Base-by-base conservation (phyloP, 768 basidiomycete species). In the Tulasnella sp. region DNA sequence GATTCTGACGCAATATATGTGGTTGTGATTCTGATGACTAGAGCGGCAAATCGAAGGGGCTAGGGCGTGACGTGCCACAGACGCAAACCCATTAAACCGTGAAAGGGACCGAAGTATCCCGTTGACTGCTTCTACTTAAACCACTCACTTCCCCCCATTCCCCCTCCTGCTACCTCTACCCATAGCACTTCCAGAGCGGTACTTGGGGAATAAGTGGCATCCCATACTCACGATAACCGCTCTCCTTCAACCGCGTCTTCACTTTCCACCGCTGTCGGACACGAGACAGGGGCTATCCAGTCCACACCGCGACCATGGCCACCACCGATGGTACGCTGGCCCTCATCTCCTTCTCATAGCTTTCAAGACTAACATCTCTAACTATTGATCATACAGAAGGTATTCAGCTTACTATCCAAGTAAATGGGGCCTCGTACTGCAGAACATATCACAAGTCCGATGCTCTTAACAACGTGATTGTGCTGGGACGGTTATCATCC, bases 231-330 rank as follows among this genome's bases (percentile, higher is more conserved):
- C 64, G 64, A 28, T 28, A 69, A 31, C 64, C 31, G 64, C 31
- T 69, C 31, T 37, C 34, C 28, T 37, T 69, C 64, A 69, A 31
- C 37, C 64, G 34, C 64, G 64, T 22, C 64, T 69, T 69, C 34
- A 37, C 64, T 69, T 37, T 69, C 64, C 2, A 37, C 28, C 34
- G 5, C 14, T 28, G 9, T 37, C 64, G 11, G 64, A 69, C 64
- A 37, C 31, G 9, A 76, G 76, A 76, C 46, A 76, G 76, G 76
- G 76, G 76, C 76, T 75, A 18, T 31, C 34, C 76, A 76, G 76
- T 76, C 76, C 76, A 76, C 64, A 69, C 64, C 28, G 34, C 64
- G 46, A 58, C 76, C 28, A 76, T 76, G 76, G 76, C 46, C 37
- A 76, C 34, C 76, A 76, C 46, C 48, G 76, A 76, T 3, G 24